Evolutionary conservation across 179 eudicot species (phyloP).

Genomic region (Monotropa hypopitys): DNA sequence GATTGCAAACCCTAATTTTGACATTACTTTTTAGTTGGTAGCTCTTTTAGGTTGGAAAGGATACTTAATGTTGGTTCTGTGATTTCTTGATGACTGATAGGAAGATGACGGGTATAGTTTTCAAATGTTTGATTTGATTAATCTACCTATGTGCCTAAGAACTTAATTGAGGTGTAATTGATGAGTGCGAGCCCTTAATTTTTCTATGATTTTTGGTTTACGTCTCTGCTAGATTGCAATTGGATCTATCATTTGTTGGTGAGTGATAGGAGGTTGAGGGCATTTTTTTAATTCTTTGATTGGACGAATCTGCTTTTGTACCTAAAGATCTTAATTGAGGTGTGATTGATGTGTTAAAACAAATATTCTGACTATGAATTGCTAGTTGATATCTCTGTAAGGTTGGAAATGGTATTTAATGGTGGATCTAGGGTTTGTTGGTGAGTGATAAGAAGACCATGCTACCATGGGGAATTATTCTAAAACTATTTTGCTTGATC

Average conservation of each 20-base stretch:
- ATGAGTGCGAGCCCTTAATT: background rate
- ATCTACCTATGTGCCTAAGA: background rate
- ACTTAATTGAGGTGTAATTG: background rate
- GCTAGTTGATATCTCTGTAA: background rate
- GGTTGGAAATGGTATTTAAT: background rate
- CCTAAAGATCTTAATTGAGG: background rate
- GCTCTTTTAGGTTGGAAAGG: background rate
- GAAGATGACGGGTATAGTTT: background rate
- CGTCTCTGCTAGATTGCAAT: background rate
- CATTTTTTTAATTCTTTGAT: background rate
- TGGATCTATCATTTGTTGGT: background rate
- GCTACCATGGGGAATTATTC: background rate
- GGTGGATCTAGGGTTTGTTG: background rate
- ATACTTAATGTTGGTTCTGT: background rate
- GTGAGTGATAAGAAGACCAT: background rate
- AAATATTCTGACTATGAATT: background rate
- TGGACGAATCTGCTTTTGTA: background rate
- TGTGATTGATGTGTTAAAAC: background rate
- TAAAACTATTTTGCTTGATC: background rate
- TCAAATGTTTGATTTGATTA: background rate
- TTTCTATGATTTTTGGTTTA: background rate
- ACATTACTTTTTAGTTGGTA: background rate
- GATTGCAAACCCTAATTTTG: slow-evolving; percentile 1
- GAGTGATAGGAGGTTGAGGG: background rate
- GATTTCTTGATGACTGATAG: background rate